Conservation (phyloP, 2,329 filamentous ascomycete genomes). For the Diaporthe citrichinensis region DNA sequence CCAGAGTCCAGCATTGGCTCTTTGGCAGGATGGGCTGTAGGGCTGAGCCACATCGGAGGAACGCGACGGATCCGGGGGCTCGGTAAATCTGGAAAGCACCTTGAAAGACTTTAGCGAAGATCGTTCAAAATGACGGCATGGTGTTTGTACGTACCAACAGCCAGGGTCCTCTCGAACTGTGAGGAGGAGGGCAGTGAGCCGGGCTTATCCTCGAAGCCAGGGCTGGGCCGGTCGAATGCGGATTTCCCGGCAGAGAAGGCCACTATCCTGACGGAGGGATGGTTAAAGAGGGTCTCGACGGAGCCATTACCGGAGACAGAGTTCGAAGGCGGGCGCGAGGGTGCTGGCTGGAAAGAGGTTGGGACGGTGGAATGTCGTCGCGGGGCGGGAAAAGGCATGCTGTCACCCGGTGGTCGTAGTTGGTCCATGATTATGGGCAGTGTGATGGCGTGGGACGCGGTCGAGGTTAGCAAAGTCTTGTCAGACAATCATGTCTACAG, state of each 20-base stretch:
- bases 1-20: conserved; percentile 95
- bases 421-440: conserved; percentile 38
- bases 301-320: conserved; percentile 49
- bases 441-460: not conserved
- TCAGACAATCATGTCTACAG: conserved; percentile 35
- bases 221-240: conserved; percentile 46
- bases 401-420: conserved; percentile 29
- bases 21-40: conserved; percentile 90
- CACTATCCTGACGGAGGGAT: conserved; percentile 79
- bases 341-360: conserved; percentile 56
- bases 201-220: conserved; percentile 60
- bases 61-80: conserved; percentile 87
- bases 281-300: conserved; percentile 81
- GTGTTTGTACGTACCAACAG: conserved; percentile 73
- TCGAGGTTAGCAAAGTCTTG: not conserved
- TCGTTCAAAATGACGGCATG: not conserved
- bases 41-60: conserved; percentile 86
- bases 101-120: conserved; percentile 2
- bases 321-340: conserved; percentile 45
- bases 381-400: conserved; percentile 46
- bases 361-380: conserved; percentile 43
- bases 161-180: conserved; percentile 84
- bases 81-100: conserved; percentile 83
- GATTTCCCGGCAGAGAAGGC: conserved; percentile 60
- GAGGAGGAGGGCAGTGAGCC: conserved; percentile 81